phyloP scores from a whole-genome alignment of 192 early-diverging fungal genomes.

The Phycomyces nitens region DNA sequence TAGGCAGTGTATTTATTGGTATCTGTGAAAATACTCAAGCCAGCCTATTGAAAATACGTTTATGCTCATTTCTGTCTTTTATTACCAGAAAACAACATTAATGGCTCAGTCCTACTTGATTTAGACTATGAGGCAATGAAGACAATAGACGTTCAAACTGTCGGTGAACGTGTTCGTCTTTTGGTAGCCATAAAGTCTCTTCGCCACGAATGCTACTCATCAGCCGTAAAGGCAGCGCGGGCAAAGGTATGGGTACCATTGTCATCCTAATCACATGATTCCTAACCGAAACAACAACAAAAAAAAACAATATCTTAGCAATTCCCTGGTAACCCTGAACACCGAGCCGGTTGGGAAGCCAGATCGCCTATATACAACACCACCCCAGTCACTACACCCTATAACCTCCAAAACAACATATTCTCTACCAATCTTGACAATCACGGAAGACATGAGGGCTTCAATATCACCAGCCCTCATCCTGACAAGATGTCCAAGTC shows the following conservation, averaged over 20 bases:
- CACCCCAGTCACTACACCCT: background rate
- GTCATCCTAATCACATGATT: background rate
- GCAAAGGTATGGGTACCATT: background rate
- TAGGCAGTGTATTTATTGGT: slow-evolving; percentile 29
- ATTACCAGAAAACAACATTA: slow-evolving; percentile 70
- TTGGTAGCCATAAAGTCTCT: slow-evolving; percentile 72
- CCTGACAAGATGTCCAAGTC: slow-evolving; percentile 12
- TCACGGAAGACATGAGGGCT: slow-evolving; percentile 20
- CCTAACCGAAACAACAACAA: no score
- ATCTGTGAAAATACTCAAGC: background rate
- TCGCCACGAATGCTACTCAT: slow-evolving; percentile 53
- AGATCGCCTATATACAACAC: background rate
- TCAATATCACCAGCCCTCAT: slow-evolving; percentile 16
- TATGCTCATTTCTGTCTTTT: background rate
- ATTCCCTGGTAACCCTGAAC: background rate
- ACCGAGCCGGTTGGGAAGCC: background rate
- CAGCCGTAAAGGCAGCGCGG: slow-evolving; percentile 30
- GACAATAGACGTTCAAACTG: slow-evolving; percentile 74
- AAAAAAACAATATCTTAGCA: no score
- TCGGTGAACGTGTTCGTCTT: slow-evolving; percentile 83
- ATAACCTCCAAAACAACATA: background rate
- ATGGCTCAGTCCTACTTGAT: slow-evolving; percentile 78
- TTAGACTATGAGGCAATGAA: slow-evolving; percentile 79
- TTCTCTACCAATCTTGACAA: background rate
- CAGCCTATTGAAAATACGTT: background rate